Evolutionary conservation across 2,329 filamentous ascomycete species (phyloP).

Genomic region (Cladosporium halotolerans): DNA sequence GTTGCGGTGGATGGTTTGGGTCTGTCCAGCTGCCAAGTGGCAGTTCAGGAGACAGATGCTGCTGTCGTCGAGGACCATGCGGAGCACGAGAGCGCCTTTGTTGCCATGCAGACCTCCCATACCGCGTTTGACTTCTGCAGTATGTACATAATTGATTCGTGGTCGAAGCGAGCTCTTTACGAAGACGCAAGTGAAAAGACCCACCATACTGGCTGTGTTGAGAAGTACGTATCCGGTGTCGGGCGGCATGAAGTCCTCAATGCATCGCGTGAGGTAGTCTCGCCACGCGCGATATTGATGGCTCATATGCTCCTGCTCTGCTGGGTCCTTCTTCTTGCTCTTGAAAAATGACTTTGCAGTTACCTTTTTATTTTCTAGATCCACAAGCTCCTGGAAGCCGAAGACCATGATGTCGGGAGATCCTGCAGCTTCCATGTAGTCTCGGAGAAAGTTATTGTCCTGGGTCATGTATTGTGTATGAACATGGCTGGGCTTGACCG

Average conservation of each 20-base stretch:
- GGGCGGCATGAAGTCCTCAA: conserved; percentile 76
- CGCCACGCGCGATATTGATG: conserved; percentile 96
- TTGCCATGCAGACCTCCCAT: conserved; percentile 95
- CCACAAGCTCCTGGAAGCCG: conserved; percentile 97
- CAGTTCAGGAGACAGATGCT: conserved; percentile 97
- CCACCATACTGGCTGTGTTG: conserved; percentile 84
- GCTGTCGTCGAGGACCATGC: conserved; percentile 90
- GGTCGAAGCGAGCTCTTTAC: conserved; percentile 73
- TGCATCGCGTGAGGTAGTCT: conserved; percentile 73
- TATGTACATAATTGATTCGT: conserved; percentile 70
- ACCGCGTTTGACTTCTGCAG: conserved; percentile 84
- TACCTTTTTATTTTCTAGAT: conserved; percentile 93
- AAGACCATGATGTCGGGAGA: conserved; percentile 89
- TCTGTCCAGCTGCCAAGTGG: conserved; percentile 89
- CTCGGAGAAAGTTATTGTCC: conserved; percentile 72
- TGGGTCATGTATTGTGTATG: conserved; percentile 64
- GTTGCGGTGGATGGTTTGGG: conserved; percentile 82
- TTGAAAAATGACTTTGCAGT: conserved; percentile 91
- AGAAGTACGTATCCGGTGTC: conserved; percentile 76
- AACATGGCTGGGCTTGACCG: conserved; percentile 67
- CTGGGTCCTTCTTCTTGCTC: conserved; percentile 73
- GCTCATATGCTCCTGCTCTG: conserved; percentile 84
- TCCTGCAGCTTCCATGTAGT: conserved; percentile 68
- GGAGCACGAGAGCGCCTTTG: conserved; percentile 85
- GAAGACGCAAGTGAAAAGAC: conserved; percentile 92